Percentiles rank a stretch among this genome's conserved stretches.
Conservation (phyloP, 2,329 filamentous ascomycete genomes). For the Emergomyces pasteurianus region DNA sequence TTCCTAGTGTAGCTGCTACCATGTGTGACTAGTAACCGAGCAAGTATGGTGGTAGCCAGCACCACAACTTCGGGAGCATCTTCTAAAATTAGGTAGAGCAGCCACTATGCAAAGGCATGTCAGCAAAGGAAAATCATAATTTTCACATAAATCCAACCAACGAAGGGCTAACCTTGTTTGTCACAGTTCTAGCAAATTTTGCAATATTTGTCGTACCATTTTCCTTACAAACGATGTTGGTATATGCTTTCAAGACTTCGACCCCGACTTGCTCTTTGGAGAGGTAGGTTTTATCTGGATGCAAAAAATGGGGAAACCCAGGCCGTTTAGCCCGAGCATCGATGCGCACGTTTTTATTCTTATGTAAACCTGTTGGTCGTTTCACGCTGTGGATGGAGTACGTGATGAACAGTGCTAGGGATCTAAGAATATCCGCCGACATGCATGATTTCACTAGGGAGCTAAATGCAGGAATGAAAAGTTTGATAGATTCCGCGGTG, state of each 20-base stretch:
- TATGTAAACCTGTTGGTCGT: conserved; percentile 25
- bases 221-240: conserved; percentile 63
- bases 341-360: conserved; percentile 34
- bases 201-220: conserved; percentile 57
- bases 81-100: conserved; percentile 81
- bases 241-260: conserved; percentile 64
- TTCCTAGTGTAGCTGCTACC: conserved; percentile 72
- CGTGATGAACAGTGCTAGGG: conserved; percentile 82
- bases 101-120: conserved; percentile 49
- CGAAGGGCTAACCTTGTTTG: conserved; percentile 62
- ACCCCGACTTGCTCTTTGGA: conserved; percentile 60
- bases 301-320: conserved; percentile 31
- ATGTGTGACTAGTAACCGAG: conserved; percentile 70
- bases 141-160: background rate
- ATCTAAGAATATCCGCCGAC: conserved; percentile 73
- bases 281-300: conserved; percentile 22
- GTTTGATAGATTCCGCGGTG: conserved; percentile 55
- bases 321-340: conserved; percentile 19
- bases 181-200: conserved; percentile 88
- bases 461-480: conserved; percentile 69
- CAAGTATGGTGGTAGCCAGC: conserved; percentile 69
- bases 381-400: conserved; percentile 67
- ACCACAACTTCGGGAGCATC: conserved; percentile 73
- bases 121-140: conserved; percentile 5
- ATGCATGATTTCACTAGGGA: conserved; percentile 69